Percentiles rank a stretch among this genome's conserved stretches.
These are phyloP conservation scores for Skeletonema potamos DNA, from an alignment of 108 stramenopile species.

Conservation along the genomic window DNA sequence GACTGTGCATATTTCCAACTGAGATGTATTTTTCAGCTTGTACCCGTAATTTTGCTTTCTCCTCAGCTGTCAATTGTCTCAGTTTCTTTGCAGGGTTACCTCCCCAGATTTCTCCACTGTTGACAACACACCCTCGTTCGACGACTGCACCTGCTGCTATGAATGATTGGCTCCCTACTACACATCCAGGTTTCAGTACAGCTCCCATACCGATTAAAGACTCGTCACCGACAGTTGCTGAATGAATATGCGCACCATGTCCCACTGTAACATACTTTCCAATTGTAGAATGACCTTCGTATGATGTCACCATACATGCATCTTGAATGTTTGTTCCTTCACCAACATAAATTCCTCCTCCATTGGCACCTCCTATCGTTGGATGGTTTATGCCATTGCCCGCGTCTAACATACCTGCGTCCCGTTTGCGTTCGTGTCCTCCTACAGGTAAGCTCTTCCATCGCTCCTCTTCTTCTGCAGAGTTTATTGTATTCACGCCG, in stretches of 20 bases:
- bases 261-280: constrained; percentile 87
- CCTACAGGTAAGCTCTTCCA: constrained; percentile 34
- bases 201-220: constrained; percentile 88
- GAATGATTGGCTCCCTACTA: constrained; percentile 66
- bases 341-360: constrained; percentile 83
- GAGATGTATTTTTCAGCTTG: constrained; percentile 79
- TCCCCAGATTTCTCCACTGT: constrained; percentile 81
- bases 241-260: constrained; percentile 82
- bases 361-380: constrained; percentile 47
- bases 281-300: constrained; percentile 61
- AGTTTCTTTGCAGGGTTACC: constrained; percentile 84
- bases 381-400: constrained; percentile 42
- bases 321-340: constrained; percentile 87
- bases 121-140: constrained; percentile 51
- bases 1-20: constrained; percentile 57
- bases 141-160: constrained; percentile 86
- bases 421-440: constrained; percentile 22
- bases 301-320: constrained; percentile 72
- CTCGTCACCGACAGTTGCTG: constrained; percentile 75
- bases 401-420: constrained; percentile 28
- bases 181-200: constrained; percentile 60
- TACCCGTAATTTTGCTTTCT: constrained; percentile 63
- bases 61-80: constrained; percentile 69
- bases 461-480: constrained; percentile 29
- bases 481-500: constrained; percentile 32